These are phyloP conservation scores for Pseudozyma sp. DNA, from an alignment of 1,284 basidiomycete species.

Conservation along the genomic window DNA sequence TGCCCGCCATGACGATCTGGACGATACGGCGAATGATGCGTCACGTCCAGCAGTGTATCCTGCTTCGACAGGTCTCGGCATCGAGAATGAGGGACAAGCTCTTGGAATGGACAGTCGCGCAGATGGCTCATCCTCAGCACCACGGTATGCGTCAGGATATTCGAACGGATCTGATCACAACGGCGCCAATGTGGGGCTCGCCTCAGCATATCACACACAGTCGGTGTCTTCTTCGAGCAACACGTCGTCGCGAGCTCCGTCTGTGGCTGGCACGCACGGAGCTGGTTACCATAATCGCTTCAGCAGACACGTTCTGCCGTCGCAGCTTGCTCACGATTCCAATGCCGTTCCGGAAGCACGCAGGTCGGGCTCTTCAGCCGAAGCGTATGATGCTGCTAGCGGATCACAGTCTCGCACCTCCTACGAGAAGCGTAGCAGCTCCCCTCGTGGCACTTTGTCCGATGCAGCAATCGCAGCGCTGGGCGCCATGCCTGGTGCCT, in stretches of 20 bases:
- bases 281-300: conserved; percentile 43
- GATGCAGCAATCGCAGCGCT: conserved; percentile 52
- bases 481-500: conserved; percentile 48
- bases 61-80: conserved; percentile 21
- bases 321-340: conserved; percentile 9
- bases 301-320: conserved; percentile 29
- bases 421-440: conserved; percentile 10
- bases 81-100: conserved; percentile 5
- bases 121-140: background rate
- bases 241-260: conserved; percentile 34
- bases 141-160: background rate
- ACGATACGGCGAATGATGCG: conserved; percentile 1
- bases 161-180: background rate
- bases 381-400: background rate
- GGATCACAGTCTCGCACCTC: conserved; percentile 7
- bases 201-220: conserved; percentile 11
- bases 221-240: conserved; percentile 14
- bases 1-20: conserved; percentile 6
- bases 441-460: conserved; percentile 40
- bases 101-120: background rate
- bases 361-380: conserved; percentile 1
- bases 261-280: conserved; percentile 23
- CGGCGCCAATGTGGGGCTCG: conserved; percentile 10
- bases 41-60: conserved; percentile 2
- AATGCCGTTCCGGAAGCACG: conserved; percentile 7